A percentile compares a stretch with the other conserved stretches of the same genome.
Conservation (phyloP, 2,329 filamentous ascomycete species). For the Coniochaeta sp. region DNA sequence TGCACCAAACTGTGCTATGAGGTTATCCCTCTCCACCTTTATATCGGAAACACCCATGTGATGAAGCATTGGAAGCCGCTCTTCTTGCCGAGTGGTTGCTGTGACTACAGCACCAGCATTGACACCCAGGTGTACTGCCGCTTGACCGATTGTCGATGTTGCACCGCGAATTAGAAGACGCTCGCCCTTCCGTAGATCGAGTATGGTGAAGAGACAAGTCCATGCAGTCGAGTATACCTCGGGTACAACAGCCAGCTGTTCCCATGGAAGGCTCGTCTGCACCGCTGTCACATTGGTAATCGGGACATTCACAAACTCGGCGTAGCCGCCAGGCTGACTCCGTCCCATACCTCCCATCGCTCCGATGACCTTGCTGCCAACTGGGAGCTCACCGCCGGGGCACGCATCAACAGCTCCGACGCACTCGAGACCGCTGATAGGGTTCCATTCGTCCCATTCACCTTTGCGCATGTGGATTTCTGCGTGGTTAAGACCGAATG, state of each 20-base stretch:
- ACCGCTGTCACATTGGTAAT: conserved; percentile 23
- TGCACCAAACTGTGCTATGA: conserved; percentile 10
- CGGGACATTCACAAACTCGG: conserved; percentile 25
- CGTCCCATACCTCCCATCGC: conserved; percentile 36
- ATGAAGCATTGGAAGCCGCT: conserved; percentile 18
- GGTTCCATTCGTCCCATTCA: conserved; percentile 30
- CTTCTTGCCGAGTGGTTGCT: conserved; percentile 27
- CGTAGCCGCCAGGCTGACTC: conserved; percentile 29
- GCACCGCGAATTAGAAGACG: conserved; percentile 30
- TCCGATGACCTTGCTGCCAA: conserved; percentile 25
- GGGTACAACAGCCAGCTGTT: conserved; percentile 29
- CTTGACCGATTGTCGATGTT: conserved; percentile 31
- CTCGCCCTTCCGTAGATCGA: conserved; percentile 25
- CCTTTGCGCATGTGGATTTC: conserved; percentile 38
- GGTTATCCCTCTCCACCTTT: conserved; percentile 15
- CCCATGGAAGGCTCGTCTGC: conserved; percentile 22
- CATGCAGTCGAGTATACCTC: conserved; percentile 31
- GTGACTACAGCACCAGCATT: conserved; percentile 25
- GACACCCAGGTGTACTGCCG: conserved; percentile 22
- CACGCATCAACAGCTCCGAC: conserved; percentile 30
- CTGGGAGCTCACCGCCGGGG: conserved; percentile 22
- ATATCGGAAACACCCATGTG: conserved; percentile 19
- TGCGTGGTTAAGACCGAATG: conserved; percentile 36
- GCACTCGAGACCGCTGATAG: conserved; percentile 31
- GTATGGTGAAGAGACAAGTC: conserved; percentile 27